phyloP scores from a whole-genome alignment of 2,329 filamentous ascomycete species.

The Penicillium brevicompactum region DNA sequence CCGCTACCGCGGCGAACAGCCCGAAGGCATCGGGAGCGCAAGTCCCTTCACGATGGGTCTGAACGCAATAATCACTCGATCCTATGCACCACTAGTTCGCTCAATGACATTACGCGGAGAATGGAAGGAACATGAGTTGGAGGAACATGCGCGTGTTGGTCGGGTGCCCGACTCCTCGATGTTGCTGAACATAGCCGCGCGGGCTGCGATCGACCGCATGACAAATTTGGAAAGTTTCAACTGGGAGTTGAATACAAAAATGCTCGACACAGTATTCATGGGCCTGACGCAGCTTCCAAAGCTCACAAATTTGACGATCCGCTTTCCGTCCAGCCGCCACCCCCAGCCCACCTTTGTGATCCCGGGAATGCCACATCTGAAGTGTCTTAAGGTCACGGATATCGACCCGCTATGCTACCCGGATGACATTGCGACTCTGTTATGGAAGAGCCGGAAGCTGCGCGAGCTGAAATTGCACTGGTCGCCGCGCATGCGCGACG shows the following conservation, averaged over 20 bases:
- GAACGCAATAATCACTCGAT: constrained; percentile 62
- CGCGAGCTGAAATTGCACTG: constrained; percentile 61
- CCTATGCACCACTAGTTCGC: constrained; percentile 55
- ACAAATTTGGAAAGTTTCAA: constrained; percentile 56
- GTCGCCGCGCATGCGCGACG: constrained; percentile 62
- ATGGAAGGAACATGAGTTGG: constrained; percentile 59
- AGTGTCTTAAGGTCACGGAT: constrained; percentile 56
- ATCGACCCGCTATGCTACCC: constrained; percentile 67
- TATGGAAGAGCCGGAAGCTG: constrained; percentile 57
- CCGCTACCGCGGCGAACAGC: constrained; percentile 58
- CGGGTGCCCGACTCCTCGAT: constrained; percentile 65
- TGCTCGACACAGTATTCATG: constrained; percentile 60
- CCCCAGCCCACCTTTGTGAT: constrained; percentile 60
- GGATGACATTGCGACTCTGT: constrained; percentile 61
- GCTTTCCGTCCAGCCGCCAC: constrained; percentile 58
- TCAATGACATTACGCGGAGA: constrained; percentile 57
- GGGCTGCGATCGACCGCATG: constrained; percentile 63
- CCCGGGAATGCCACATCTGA: constrained; percentile 59
- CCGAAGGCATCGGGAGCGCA: constrained; percentile 63
- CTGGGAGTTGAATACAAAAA: constrained; percentile 65
- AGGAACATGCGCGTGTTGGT: constrained; percentile 60
- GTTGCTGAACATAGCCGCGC: constrained; percentile 63
- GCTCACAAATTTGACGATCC: constrained; percentile 57
- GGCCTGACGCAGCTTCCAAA: constrained; percentile 54
- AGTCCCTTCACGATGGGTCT: constrained; percentile 66